Percentiles rank a stretch among this genome's conserved stretches.
phyloP scores from a whole-genome alignment of 192 early-diverging fungal genomes.

The Podila minutissima region DNA sequence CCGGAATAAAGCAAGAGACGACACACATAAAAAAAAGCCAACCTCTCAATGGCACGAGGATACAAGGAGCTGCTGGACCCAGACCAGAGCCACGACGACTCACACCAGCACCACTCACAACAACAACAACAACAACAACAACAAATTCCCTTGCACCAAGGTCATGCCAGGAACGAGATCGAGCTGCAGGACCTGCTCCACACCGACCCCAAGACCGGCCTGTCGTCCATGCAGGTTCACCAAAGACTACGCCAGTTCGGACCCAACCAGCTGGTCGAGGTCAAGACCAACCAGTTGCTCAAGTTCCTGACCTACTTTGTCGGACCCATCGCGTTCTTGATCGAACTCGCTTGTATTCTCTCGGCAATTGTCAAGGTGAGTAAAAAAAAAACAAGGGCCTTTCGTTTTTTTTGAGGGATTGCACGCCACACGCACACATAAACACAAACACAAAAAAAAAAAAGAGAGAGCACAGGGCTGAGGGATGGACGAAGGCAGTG shows the following conservation, averaged over 20 bases:
- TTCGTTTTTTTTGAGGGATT: too few species aligned
- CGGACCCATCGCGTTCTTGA: slow-evolving; percentile 74
- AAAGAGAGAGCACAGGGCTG: too few species aligned
- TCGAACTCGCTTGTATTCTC: slow-evolving; percentile 59
- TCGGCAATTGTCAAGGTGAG: slow-evolving; percentile 47
- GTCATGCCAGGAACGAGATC: slow-evolving; percentile 8
- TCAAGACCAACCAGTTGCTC: slow-evolving; percentile 48
- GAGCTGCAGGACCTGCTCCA: slow-evolving; percentile 63
- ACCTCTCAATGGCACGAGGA: slow-evolving; percentile 27
- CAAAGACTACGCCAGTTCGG: slow-evolving; percentile 74
- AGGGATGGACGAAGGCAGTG: slow-evolving; percentile 8
- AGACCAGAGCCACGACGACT: slow-evolving; percentile 17
- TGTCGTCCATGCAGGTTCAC: slow-evolving; percentile 62
- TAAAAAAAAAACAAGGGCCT: not conserved
- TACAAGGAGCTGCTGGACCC: slow-evolving; percentile 39
- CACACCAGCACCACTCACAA: not conserved
- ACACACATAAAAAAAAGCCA: not conserved
- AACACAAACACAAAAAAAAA: too few species aligned
- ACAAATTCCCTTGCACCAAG: not conserved
- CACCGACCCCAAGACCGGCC: slow-evolving; percentile 69
- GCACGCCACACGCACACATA: too few species aligned
- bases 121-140: not conserved
- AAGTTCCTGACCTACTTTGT: slow-evolving; percentile 63
- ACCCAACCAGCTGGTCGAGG: slow-evolving; percentile 81
- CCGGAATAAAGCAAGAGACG: not conserved